phyloP scores from a whole-genome alignment of 768 basidiomycete species.

The Suillus decipiens region DNA sequence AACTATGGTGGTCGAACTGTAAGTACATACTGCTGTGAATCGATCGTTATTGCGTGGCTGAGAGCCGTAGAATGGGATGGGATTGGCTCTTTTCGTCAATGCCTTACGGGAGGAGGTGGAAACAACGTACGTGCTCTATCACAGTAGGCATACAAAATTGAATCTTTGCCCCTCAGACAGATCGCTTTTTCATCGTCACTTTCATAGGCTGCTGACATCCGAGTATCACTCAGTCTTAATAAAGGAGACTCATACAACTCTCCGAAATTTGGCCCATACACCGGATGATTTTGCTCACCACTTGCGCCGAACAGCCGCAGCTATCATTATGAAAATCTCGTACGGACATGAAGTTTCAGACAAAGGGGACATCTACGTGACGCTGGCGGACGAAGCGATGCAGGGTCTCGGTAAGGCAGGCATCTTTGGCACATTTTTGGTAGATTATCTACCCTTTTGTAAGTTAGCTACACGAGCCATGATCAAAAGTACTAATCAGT shows the following conservation, averaged over 20 bases:
- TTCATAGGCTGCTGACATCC: slow-evolving; percentile 28
- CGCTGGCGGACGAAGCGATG: slow-evolving; percentile 42
- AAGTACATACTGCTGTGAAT: slow-evolving; percentile 14
- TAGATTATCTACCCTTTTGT: slow-evolving; percentile 38
- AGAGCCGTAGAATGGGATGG: slow-evolving; percentile 44
- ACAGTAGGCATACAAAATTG: background rate
- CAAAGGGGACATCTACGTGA: slow-evolving; percentile 41
- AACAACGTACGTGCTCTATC: slow-evolving; percentile 20
- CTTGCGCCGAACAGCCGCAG: slow-evolving; percentile 39
- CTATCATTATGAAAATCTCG: slow-evolving; percentile 42
- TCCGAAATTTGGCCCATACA: slow-evolving; percentile 38
- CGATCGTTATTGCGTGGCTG: background rate
- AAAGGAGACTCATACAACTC: slow-evolving; percentile 39
- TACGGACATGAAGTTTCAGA: slow-evolving; percentile 43
- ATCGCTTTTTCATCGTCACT: slow-evolving; percentile 40
- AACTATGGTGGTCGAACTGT: slow-evolving; percentile 49
- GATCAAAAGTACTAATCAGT: background rate
- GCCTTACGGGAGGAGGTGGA: slow-evolving; percentile 39
- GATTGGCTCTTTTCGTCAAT: slow-evolving; percentile 48
- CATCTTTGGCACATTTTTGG: slow-evolving; percentile 46
- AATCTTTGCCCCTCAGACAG: slow-evolving; percentile 22
- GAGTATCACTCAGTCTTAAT: slow-evolving; percentile 30
- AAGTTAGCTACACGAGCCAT: slow-evolving; percentile 14
- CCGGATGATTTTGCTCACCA: slow-evolving; percentile 40
- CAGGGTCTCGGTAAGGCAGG: slow-evolving; percentile 38